A percentile compares a stretch with the other conserved stretches of the same genome.
Evolutionary conservation across 2,329 filamentous ascomycete species (phyloP).

Genomic region (Nothopassalora personata): DNA sequence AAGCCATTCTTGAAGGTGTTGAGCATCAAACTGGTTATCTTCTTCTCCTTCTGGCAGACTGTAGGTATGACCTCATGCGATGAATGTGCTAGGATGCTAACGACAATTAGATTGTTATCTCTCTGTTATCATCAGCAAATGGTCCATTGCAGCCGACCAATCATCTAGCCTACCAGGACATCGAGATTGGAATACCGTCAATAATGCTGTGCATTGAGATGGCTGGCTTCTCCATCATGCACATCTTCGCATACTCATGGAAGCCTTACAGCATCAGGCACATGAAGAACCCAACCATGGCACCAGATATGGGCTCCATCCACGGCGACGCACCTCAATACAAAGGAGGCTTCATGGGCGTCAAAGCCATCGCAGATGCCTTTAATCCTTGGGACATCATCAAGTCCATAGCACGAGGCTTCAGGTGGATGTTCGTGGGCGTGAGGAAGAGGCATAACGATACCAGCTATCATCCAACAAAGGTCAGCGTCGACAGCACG

Average conservation of each 20-base stretch:
- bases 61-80: conserved; percentile 29
- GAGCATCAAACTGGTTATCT: conserved; percentile 86
- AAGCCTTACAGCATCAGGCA: conserved; percentile 55
- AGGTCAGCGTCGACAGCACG: conserved; percentile 13
- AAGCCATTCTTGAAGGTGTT: conserved; percentile 73
- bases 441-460: conserved; percentile 52
- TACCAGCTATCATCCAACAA: conserved; percentile 34
- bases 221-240: conserved; percentile 71
- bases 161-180: conserved; percentile 64
- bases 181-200: conserved; percentile 75
- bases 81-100: conserved; percentile 7
- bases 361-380: conserved; percentile 63
- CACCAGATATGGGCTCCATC: conserved; percentile 21
- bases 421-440: conserved; percentile 76
- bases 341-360: conserved; percentile 59
- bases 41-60: conserved; percentile 83
- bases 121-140: conserved; percentile 55
- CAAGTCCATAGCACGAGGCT: conserved; percentile 70
- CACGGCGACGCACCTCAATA: conserved; percentile 38
- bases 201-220: conserved; percentile 79
- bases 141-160: conserved; percentile 59
- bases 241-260: conserved; percentile 79
- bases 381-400: conserved; percentile 78
- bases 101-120: conserved; percentile 48
- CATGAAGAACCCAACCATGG: conserved; percentile 23